Percentiles rank a stretch among this genome's conserved stretches.
Conservation (phyloP, 305 asterid species). For the Salvia sclarea region DNA sequence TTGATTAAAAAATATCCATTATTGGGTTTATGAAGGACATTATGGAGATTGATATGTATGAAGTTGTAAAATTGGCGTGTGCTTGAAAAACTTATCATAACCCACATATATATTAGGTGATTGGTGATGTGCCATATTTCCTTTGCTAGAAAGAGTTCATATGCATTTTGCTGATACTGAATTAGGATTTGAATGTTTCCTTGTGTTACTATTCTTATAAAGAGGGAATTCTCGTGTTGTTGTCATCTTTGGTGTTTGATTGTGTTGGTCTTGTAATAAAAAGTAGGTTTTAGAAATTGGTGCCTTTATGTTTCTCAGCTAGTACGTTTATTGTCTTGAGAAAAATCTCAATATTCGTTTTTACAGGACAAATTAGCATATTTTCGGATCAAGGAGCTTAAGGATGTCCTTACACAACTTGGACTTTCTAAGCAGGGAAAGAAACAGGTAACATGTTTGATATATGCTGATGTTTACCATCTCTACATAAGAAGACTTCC, state of each 20-base stretch:
- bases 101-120: not conserved
- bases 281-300: not conserved
- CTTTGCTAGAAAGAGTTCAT: not conserved
- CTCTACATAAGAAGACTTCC: constrained; percentile 13
- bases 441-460: constrained; percentile 71
- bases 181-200: not conserved
- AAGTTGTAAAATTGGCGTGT: not conserved
- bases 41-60: not conserved
- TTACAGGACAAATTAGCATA: constrained; percentile 72
- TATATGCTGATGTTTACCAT: constrained; percentile 6
- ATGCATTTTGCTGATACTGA: not conserved
- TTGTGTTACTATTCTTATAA: not conserved
- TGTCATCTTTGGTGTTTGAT: not conserved
- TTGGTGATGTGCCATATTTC: not conserved
- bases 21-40: not conserved
- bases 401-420: constrained; percentile 82
- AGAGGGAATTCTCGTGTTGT: not conserved
- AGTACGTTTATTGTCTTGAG: constrained; percentile 14
- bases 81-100: not conserved
- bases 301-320: constrained; percentile 1
- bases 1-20: not conserved
- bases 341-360: constrained; percentile 17
- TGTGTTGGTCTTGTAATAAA: constrained; percentile 13
- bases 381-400: constrained; percentile 94
- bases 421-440: constrained; percentile 95